Conservation (phyloP, 768 basidiomycete species). For the Pleurotus sapidus region DNA sequence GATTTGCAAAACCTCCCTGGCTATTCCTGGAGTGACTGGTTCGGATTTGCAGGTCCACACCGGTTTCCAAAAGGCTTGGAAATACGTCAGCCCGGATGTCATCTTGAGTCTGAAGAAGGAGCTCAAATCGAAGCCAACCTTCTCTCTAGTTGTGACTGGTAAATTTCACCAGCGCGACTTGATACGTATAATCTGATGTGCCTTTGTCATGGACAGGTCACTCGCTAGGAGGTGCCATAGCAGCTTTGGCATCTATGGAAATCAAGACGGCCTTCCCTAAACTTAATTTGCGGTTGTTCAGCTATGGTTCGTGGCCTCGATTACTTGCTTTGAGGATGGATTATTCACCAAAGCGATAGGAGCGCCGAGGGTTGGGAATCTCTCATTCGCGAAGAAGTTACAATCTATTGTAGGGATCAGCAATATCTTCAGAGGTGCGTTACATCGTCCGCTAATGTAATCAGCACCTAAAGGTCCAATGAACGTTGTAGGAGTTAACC, state of each 20-base stretch:
- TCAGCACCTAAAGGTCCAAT: too few relatives aligned
- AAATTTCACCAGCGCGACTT: not conserved
- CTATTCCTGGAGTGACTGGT: not conserved
- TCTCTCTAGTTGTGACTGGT: not conserved
- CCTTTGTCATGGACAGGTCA: not conserved
- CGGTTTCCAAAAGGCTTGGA: not conserved
- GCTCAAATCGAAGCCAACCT: conserved; percentile 2
- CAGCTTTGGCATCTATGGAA: not conserved
- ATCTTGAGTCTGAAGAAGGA: not conserved
- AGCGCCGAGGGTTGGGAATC: conserved; percentile 1
- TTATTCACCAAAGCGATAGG: not conserved
- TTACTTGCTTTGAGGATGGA: not conserved
- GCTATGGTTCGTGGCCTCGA: not conserved
- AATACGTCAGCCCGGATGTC: not conserved
- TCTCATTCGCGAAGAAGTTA: not conserved
- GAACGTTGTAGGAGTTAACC: not conserved
- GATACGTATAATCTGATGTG: not conserved
- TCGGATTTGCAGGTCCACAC: not conserved
- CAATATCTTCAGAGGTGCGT: conserved; percentile 2
- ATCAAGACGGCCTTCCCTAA: conserved; percentile 1
- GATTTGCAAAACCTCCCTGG: not conserved
- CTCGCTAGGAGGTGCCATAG: conserved; percentile 1
- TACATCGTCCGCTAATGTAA: not conserved
- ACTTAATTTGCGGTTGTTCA: not conserved
- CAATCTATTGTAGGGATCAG: not conserved